A percentile compares a stretch with the other conserved stretches of the same genome.
These are phyloP conservation scores for Candida loeiensis DNA, from an alignment of 805 yeast genomes.

Conservation along the genomic window DNA sequence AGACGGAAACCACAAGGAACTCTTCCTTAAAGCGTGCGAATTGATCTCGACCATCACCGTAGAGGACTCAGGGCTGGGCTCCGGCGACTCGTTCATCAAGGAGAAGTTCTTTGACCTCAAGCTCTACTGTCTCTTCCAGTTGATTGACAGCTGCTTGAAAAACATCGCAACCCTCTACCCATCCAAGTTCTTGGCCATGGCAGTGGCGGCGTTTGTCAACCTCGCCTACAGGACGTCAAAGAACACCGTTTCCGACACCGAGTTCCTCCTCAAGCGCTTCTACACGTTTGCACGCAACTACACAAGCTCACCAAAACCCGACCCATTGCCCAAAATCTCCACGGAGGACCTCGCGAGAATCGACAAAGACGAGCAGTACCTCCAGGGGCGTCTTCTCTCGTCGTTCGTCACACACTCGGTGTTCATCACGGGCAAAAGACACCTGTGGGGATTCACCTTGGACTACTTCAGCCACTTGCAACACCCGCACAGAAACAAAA, in stretches of 20 bases:
- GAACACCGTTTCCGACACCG: conserved; percentile 9
- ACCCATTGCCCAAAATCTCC: conserved; percentile 16
- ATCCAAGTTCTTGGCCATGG: conserved; percentile 72
- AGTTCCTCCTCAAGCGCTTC: conserved; percentile 53
- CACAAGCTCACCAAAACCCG: conserved; percentile 37
- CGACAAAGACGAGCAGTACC: conserved; percentile 52
- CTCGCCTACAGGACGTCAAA: conserved; percentile 36
- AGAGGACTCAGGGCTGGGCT: conserved; percentile 3
- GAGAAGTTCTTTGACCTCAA: conserved; percentile 48
- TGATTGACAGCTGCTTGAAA: conserved; percentile 54
- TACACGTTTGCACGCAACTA: conserved; percentile 58
- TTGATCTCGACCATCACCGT: conserved; percentile 41
- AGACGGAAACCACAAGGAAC: conserved; percentile 77
- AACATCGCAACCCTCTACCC: conserved; percentile 71
- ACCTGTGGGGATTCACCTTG: conserved; percentile 20
- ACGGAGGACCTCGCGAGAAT: conserved; percentile 38
- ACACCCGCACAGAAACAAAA: conserved; percentile 5
- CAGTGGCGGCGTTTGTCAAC: conserved; percentile 55
- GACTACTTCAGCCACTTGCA: conserved; percentile 24
- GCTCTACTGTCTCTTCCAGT: conserved; percentile 64
- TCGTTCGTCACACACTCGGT: conserved; percentile 56
- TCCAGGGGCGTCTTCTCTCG: conserved; percentile 64
- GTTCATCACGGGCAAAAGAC: conserved; percentile 27
- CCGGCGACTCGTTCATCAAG: conserved; percentile 6
- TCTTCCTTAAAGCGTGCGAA: conserved; percentile 70